Percentiles rank a stretch among this genome's conserved stretches.
phyloP scores from a whole-genome alignment of 1,284 basidiomycete genomes.

The Cutaneotrichosporon spelunceum region DNA sequence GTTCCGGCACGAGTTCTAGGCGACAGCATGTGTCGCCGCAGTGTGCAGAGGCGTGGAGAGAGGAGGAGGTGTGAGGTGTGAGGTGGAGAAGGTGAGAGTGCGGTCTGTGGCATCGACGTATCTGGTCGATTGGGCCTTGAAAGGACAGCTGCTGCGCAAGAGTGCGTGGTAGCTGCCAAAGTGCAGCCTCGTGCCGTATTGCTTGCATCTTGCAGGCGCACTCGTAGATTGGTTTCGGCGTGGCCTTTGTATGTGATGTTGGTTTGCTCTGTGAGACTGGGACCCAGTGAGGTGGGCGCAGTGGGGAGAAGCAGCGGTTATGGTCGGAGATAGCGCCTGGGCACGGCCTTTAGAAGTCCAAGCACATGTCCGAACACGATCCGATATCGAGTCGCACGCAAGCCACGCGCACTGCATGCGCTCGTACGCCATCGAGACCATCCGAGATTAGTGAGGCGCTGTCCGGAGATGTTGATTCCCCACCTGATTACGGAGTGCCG shows the following conservation, averaged over 20 bases:
- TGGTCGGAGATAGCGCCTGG: neutral
- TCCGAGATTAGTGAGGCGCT: too few species aligned
- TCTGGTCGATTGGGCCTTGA: neutral
- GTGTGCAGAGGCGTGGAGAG: neutral
- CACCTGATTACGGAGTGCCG: too few species aligned
- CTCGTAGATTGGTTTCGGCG: neutral
- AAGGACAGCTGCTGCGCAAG: neutral
- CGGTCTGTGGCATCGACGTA: neutral
- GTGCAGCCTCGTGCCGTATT: neutral
- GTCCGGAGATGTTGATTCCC: too few species aligned
- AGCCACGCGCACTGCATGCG: too few species aligned
- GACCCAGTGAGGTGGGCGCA: neutral
- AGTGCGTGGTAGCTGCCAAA: neutral
- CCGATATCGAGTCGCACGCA: too few species aligned
- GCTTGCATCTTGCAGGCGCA: neutral
- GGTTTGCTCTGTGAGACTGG: neutral
- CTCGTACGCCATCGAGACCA: too few species aligned
- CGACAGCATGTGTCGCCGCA: too few species aligned
- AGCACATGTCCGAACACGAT: too few species aligned
- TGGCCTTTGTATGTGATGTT: conserved; percentile 1
- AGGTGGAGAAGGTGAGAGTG: neutral
- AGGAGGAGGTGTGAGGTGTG: neutral
- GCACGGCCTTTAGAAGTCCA: neutral
- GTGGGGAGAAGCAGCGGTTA: neutral
- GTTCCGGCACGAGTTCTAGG: conserved; percentile 43